These are phyloP conservation scores for Avicennia marina DNA, from an alignment of 257 asterid species.

Conservation along the genomic window DNA sequence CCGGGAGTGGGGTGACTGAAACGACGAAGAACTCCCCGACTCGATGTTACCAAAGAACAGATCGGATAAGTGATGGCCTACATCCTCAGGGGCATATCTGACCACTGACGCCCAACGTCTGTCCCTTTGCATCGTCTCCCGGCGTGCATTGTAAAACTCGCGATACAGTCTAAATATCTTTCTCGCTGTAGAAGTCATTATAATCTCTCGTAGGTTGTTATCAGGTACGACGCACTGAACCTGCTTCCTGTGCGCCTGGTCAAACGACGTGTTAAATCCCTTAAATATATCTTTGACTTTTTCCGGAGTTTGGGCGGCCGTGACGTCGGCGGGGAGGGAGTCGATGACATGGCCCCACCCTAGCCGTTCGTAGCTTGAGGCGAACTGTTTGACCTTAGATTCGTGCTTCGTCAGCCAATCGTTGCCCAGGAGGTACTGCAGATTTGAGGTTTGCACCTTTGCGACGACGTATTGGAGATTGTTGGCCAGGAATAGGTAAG, in stretches of 20 bases:
- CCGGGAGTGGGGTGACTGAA: too few species aligned
- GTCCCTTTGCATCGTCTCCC: constrained; percentile 13
- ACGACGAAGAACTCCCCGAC: constrained; percentile 12
- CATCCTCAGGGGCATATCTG: constrained; percentile 51
- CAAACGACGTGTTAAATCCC: constrained; percentile 40
- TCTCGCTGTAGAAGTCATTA: constrained; percentile 33
- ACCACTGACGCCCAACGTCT: constrained; percentile 29
- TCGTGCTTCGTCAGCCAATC: constrained; percentile 55
- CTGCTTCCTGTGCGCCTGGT: constrained; percentile 47
- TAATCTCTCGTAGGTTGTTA: constrained; percentile 38
- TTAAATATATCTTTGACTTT: constrained; percentile 38
- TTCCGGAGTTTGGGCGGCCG: constrained; percentile 23
- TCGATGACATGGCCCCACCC: constrained; percentile 57
- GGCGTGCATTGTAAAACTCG: constrained; percentile 33
- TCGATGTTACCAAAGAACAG: constrained; percentile 23
- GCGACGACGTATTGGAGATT: constrained; percentile 46
- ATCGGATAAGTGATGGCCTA: constrained; percentile 39
- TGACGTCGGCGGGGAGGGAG: constrained; percentile 35
- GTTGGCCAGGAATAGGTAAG: constrained; percentile 63
- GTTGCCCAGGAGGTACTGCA: constrained; percentile 43
- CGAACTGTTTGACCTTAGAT: constrained; percentile 35
- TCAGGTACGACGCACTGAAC: constrained; percentile 40
- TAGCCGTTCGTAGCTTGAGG: constrained; percentile 35
- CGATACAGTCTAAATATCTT: constrained; percentile 33
- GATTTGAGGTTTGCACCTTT: constrained; percentile 45